A percentile compares a stretch with the other conserved stretches of the same genome.
These are phyloP conservation scores for Kodamaea alishanica DNA, from an alignment of 1,139 yeast species.

Conservation along the genomic window DNA sequence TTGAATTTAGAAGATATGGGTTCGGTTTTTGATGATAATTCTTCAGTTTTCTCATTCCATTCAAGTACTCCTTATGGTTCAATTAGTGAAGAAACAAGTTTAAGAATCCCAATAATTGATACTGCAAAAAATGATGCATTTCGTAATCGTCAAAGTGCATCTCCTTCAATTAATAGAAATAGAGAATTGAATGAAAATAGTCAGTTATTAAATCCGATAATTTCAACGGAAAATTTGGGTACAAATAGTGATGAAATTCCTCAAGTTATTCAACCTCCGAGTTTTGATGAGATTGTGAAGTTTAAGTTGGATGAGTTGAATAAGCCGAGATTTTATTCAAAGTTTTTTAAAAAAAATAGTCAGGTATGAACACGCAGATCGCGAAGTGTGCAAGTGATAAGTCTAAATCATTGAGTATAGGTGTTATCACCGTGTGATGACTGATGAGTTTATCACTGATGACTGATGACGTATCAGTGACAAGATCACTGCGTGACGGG, in stretches of 20 bases:
- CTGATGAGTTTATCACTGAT: too few species aligned
- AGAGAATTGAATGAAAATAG: constrained; percentile 1
- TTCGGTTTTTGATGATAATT: constrained; percentile 29
- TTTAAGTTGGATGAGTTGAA: constrained; percentile 21
- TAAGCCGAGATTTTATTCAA: constrained; percentile 2
- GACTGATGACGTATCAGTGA: too few species aligned
- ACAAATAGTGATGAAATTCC: constrained; percentile 24
- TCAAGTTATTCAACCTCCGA: constrained; percentile 40
- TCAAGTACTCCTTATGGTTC: constrained; percentile 16
- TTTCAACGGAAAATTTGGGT: constrained; percentile 12
- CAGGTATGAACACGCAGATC: too few species aligned
- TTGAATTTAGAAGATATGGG: constrained; percentile 85
- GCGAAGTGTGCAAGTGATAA: too few species aligned
- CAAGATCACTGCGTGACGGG: too few species aligned
- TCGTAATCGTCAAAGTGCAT: constrained; percentile 3
- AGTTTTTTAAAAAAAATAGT: neutral
- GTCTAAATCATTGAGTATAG: too few species aligned
- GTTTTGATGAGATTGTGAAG: constrained; percentile 28
- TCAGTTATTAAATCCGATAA: neutral
- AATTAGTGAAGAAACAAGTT: constrained; percentile 2
- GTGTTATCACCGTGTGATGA: too few species aligned
- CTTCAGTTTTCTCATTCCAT: constrained; percentile 45
- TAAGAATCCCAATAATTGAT: constrained; percentile 3
- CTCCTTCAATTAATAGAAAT: neutral
- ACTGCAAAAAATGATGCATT: constrained; percentile 8